A percentile compares a stretch with the other conserved stretches of the same genome.
Evolutionary conservation across 257 asterid genomes (phyloP).

Genomic region (Fraxinus quadrangulata): DNA sequence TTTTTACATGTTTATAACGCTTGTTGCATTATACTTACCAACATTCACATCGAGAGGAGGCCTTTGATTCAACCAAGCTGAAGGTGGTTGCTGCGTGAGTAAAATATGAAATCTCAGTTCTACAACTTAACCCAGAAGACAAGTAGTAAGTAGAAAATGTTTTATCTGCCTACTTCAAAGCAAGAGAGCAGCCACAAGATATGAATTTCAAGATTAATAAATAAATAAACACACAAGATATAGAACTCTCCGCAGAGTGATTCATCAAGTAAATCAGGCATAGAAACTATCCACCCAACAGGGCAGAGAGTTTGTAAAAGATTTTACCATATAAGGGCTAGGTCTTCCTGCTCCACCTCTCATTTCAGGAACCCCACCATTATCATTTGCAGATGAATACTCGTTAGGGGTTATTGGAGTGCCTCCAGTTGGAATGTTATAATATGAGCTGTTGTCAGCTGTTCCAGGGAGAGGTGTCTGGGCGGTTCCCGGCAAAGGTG

Average conservation of each 20-base stretch:
- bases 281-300: conserved; percentile 22
- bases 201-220: not conserved
- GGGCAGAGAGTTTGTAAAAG: conserved; percentile 2
- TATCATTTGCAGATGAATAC: conserved; percentile 54
- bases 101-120: conserved; percentile 31
- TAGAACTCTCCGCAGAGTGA: not conserved
- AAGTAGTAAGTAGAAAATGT: conserved; percentile 5
- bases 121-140: conserved; percentile 16
- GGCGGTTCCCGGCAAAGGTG: conserved; percentile 71
- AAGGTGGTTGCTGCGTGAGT: conserved; percentile 81
- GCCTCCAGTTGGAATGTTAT: conserved; percentile 78
- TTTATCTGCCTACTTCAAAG: conserved; percentile 7
- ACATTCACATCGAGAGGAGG: conserved; percentile 92
- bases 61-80: conserved; percentile 83
- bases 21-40: conserved; percentile 55
- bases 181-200: not conserved
- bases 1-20: conserved; percentile 7
- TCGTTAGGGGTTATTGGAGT: conserved; percentile 85
- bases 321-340: conserved; percentile 70
- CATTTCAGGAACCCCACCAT: conserved; percentile 50
- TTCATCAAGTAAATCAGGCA: conserved; percentile 1
- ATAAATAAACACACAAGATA: conserved; percentile 1
- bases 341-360: conserved; percentile 75
- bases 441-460: conserved; percentile 62
- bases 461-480: conserved; percentile 79